Evolutionary conservation across 768 basidiomycete species (phyloP).

Genomic region (Boletus insuetus): DNA sequence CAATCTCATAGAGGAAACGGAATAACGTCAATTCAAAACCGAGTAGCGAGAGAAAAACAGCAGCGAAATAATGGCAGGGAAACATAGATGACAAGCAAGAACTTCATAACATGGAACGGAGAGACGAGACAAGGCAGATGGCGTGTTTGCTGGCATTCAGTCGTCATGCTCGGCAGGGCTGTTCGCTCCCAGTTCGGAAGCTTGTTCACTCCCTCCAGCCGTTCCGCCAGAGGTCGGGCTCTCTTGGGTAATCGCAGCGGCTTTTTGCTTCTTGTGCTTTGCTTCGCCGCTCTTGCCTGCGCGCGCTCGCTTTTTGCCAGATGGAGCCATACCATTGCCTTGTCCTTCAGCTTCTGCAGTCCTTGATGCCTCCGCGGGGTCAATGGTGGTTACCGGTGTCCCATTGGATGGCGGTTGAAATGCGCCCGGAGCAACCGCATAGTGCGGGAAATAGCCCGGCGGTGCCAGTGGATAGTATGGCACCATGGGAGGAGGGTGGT

Average conservation of each 20-base stretch:
- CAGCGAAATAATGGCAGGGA: neutral
- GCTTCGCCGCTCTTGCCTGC: constrained; percentile 29
- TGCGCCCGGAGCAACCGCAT: constrained; percentile 28
- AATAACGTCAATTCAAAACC: constrained; percentile 25
- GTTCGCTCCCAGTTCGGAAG: constrained; percentile 21
- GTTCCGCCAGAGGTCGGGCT: constrained; percentile 24
- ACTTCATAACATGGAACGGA: constrained; percentile 7
- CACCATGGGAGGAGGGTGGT: constrained; percentile 31
- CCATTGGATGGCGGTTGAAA: constrained; percentile 33
- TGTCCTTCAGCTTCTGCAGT: constrained; percentile 21
- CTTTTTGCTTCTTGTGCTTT: constrained; percentile 35
- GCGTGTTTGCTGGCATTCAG: constrained; percentile 5
- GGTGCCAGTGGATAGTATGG: constrained; percentile 39
- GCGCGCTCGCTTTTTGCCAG: constrained; percentile 30
- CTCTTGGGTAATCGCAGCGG: constrained; percentile 2
- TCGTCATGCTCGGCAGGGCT: constrained; percentile 28
- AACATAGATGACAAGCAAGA: constrained; percentile 14
- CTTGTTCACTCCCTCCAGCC: constrained; percentile 27
- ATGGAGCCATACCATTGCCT: constrained; percentile 13
- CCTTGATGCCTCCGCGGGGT: constrained; percentile 24
- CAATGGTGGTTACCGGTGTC: constrained; percentile 24
- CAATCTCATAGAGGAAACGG: constrained; percentile 23
- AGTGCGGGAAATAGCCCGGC: constrained; percentile 40
- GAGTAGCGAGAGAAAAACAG: constrained; percentile 4
- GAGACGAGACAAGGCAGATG: neutral